Base-by-base conservation (phyloP, 352 stramenopile species). In the Phytophthora kernoviae region DNA sequence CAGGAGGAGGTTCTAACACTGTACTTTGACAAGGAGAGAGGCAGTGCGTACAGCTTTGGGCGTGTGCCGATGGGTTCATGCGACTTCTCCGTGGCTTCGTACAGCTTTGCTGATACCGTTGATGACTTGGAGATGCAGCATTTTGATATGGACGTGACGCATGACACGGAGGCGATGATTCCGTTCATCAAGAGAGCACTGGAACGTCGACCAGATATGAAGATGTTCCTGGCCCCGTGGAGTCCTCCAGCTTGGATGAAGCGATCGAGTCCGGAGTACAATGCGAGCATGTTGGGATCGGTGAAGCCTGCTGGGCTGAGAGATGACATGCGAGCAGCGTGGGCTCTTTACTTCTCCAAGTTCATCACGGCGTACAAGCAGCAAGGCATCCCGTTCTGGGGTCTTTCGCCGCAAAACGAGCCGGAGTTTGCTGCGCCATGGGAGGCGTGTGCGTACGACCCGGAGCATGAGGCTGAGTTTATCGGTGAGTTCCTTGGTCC, bases 271-370 rank as follows among this genome's bases (percentile, higher is more conserved):
- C 48, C 73, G 10, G 46, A 91, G 24, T 84, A 91, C 34, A 50
- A 66, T 9, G 75, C 91, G 1, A 87, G 75, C 41, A 86, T 93
- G 79, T 52, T 87, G 1, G 77, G 80, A 17, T 91, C 84, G 0
- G 70, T 68, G 6, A 58, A 59, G 15, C 84, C 84, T 2, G 62
- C 81, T 10, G 84, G 81, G 4, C 56, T 93, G 7, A 65, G 67
- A 22, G 49, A 73, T 33, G 68, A 86, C 27, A 77, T 87, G 21
- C 74, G 85, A 5, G 56, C 67, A 18, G 61, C 91, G 7, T 97
- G 87, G 90, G 93, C 92, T 1, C 58, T 92, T 8, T 98, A 97
- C 69, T 96, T 98, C 68, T 94, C 87, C 55, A 94, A 93, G 62
- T 98, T 96, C 51, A 94, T 98, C 47, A 75, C 72, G 21, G 92